These are phyloP conservation scores for Paecilomyces formosus DNA, from an alignment of 2,329 filamentous ascomycete species.

Conservation along the genomic window DNA sequence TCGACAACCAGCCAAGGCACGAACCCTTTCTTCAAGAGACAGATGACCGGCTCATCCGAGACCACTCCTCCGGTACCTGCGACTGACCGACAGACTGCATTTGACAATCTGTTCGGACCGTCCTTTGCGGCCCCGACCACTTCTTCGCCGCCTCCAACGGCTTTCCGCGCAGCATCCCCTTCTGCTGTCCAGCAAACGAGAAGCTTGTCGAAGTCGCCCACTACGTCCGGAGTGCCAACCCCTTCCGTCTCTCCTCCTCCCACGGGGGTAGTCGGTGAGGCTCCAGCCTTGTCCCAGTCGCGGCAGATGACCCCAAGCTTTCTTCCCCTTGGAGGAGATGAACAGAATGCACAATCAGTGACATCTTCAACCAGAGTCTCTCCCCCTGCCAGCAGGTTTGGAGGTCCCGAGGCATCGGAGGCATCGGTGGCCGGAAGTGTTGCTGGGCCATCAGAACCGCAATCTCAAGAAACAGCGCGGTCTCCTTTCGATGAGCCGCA, in stretches of 20 bases:
- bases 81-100: constrained; percentile 56
- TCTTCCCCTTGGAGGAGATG: constrained; percentile 58
- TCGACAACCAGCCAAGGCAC: constrained; percentile 62
- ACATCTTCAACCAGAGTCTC: constrained; percentile 73
- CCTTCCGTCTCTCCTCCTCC: constrained; percentile 57
- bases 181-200: constrained; percentile 26
- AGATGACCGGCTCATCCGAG: constrained; percentile 42
- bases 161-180: constrained; percentile 51
- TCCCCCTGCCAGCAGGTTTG: constrained; percentile 60
- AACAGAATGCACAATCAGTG: constrained; percentile 55
- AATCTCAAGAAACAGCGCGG: constrained; percentile 4
- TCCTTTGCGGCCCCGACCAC: constrained; percentile 46
- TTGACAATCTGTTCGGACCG: constrained; percentile 81
- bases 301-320: constrained; percentile 71
- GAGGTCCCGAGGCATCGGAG: constrained; percentile 42
- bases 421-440: constrained; percentile 1
- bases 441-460: constrained; percentile 36
- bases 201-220: constrained; percentile 36
- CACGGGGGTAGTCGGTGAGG: constrained; percentile 16
- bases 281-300: constrained; percentile 61
- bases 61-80: constrained; percentile 40
- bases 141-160: constrained; percentile 46
- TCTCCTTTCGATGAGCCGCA: constrained; percentile 29
- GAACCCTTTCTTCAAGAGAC: constrained; percentile 86
- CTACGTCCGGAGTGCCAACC: constrained; percentile 46